These are phyloP conservation scores for Candida tammaniensis DNA, from an alignment of 805 yeast species.

Conservation along the genomic window DNA sequence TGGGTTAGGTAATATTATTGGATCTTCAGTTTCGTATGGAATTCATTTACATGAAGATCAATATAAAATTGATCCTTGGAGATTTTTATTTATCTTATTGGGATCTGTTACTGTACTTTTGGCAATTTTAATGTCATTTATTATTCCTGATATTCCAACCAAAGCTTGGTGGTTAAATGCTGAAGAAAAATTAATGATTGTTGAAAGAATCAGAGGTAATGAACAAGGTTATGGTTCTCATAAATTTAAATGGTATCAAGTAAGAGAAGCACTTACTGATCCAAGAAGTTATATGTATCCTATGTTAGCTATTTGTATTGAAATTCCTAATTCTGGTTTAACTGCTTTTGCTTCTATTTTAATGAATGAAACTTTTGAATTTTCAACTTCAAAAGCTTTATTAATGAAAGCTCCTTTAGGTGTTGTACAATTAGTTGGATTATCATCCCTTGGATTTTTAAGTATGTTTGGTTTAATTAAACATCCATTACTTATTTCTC, in stretches of 20 bases:
- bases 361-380: conserved; percentile 22
- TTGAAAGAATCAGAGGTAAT: conserved; percentile 28
- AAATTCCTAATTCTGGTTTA: conserved; percentile 35
- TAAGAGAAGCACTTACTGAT: conserved; percentile 33
- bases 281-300: conserved; percentile 32
- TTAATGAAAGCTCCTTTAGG: conserved; percentile 48
- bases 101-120: conserved; percentile 55
- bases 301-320: conserved; percentile 20
- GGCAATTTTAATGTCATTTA: conserved; percentile 46
- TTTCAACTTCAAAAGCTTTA: conserved; percentile 30
- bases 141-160: conserved; percentile 37
- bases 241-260: conserved; percentile 34
- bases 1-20: conserved; percentile 33
- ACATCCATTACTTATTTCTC: conserved; percentile 16
- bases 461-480: conserved; percentile 6
- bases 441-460: conserved; percentile 23
- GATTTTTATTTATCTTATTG: conserved; percentile 52
- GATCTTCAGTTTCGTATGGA: conserved; percentile 55
- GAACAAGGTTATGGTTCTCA: conserved; percentile 42
- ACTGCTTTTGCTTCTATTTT: conserved; percentile 33
- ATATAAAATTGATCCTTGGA: conserved; percentile 55
- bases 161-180: conserved; percentile 36
- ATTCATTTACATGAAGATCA: conserved; percentile 31
- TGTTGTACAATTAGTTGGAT: conserved; percentile 42
- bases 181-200: conserved; percentile 30